Evolutionary conservation across 1,284 basidiomycete species (phyloP).

Genomic region (Apiotrichum laibachii): DNA sequence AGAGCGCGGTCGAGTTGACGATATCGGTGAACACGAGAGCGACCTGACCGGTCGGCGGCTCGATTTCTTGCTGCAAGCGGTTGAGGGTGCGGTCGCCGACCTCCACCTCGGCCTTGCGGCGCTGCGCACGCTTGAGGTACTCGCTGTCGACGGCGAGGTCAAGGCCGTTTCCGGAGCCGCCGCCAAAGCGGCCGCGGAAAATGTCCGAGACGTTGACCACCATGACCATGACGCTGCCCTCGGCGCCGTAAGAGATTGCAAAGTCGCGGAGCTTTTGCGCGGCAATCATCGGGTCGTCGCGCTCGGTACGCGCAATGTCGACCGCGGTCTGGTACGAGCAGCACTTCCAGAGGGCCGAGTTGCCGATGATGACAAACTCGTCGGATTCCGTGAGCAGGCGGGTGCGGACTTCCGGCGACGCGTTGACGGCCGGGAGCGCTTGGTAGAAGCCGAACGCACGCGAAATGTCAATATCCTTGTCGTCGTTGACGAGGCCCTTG

Average conservation of each 20-base stretch:
- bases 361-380: conserved; percentile 96
- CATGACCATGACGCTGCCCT: conserved; percentile 97
- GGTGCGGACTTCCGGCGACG: conserved; percentile 72
- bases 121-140: conserved; percentile 31
- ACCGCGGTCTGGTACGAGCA: conserved; percentile 95
- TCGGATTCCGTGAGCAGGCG: conserved; percentile 78
- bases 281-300: conserved; percentile 89
- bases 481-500: conserved; percentile 87
- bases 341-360: conserved; percentile 89
- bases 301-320: conserved; percentile 85
- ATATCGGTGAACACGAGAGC: conserved; percentile 99
- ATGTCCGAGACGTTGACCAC: conserved; percentile 81
- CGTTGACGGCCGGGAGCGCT: conserved; percentile 85
- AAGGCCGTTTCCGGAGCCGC: conserved; percentile 35
- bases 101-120: conserved; percentile 43
- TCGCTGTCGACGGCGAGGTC: conserved; percentile 17
- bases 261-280: conserved; percentile 96
- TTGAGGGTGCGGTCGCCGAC: conserved; percentile 55
- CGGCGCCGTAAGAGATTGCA: conserved; percentile 93
- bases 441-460: conserved; percentile 93
- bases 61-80: conserved; percentile 73
- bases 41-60: conserved; percentile 82
- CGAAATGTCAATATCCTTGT: conserved; percentile 75
- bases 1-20: conserved; percentile 91
- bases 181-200: conserved; percentile 57